A percentile compares a stretch with the other conserved stretches of the same genome.
These are phyloP conservation scores for Saccharomycopsis babjevae DNA, from an alignment of 805 yeast species.

Conservation along the genomic window DNA sequence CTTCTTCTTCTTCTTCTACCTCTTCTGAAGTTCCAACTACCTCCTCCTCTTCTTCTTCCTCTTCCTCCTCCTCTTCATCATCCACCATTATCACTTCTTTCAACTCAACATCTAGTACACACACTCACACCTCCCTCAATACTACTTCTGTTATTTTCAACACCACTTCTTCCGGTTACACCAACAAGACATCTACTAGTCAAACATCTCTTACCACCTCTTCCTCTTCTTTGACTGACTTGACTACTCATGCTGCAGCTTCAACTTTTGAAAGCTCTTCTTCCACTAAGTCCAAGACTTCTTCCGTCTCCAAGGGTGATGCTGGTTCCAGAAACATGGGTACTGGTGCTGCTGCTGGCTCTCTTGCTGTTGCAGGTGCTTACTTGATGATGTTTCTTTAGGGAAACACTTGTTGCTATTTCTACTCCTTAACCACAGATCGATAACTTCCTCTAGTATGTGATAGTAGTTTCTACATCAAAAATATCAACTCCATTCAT, in stretches of 20 bases:
- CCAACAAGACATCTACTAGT: background rate
- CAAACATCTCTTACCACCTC: background rate
- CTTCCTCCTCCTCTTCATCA: background rate
- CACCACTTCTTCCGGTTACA: background rate
- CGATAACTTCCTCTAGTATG: background rate
- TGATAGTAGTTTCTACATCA: too few species aligned
- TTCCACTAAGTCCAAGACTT: background rate
- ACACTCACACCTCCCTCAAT: background rate
- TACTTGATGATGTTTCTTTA: background rate
- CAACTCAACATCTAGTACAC: background rate
- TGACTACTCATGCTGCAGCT: background rate
- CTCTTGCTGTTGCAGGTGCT: conserved; percentile 1
- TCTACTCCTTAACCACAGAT: background rate
- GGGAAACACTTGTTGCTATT: background rate
- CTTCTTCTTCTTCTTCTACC: background rate
- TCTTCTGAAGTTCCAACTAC: background rate
- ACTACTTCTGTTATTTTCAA: background rate
- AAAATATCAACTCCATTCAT: background rate
- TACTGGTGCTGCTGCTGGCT: background rate
- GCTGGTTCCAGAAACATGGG: background rate
- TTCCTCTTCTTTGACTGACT: background rate
- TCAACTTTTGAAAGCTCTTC: background rate
- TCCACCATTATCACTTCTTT: background rate
- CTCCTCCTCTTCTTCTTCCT: background rate
- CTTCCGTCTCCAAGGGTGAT: background rate